Percentiles rank a stretch among this genome's conserved stretches.
These are phyloP conservation scores for Vitis riparia DNA, from an alignment of 164 flowering plant genomes.

Conservation along the genomic window DNA sequence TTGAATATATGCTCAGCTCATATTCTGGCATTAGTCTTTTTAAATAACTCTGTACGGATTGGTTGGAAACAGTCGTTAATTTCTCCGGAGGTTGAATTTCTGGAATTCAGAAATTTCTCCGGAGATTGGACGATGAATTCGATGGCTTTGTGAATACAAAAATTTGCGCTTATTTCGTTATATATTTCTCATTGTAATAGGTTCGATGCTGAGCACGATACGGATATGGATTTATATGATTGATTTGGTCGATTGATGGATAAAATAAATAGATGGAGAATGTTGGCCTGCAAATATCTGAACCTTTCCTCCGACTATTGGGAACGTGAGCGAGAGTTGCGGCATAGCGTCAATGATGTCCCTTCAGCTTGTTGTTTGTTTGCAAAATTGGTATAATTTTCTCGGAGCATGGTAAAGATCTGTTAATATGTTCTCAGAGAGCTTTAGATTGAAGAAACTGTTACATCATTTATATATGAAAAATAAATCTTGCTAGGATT, in stretches of 20 bases:
- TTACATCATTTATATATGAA: neutral
- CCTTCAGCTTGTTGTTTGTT: neutral
- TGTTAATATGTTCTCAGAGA: constrained; percentile 16
- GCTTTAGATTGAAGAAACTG: constrained; percentile 20
- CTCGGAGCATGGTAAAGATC: constrained; percentile 8
- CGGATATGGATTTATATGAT: neutral
- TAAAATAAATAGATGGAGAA: constrained; percentile 15
- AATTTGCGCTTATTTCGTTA: too few species aligned
- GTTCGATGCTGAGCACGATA: neutral
- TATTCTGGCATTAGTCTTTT: neutral
- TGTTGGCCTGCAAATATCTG: constrained; percentile 20
- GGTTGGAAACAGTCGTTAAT: neutral
- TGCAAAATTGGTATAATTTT: constrained; percentile 14
- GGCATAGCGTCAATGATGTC: neutral
- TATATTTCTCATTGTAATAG: too few species aligned
- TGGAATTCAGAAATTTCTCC: constrained; percentile 1
- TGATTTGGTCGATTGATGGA: constrained; percentile 11
- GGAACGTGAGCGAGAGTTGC: constrained; percentile 1
- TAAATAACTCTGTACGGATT: constrained; percentile 2
- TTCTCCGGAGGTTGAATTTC: neutral
- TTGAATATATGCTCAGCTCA: neutral
- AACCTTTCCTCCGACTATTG: constrained; percentile 19
- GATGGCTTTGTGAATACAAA: neutral
- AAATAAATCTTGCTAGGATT: constrained; percentile 10
- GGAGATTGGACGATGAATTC: neutral